Conservation (phyloP, 805 yeast genomes). For the Isabelozyma heimii region DNA sequence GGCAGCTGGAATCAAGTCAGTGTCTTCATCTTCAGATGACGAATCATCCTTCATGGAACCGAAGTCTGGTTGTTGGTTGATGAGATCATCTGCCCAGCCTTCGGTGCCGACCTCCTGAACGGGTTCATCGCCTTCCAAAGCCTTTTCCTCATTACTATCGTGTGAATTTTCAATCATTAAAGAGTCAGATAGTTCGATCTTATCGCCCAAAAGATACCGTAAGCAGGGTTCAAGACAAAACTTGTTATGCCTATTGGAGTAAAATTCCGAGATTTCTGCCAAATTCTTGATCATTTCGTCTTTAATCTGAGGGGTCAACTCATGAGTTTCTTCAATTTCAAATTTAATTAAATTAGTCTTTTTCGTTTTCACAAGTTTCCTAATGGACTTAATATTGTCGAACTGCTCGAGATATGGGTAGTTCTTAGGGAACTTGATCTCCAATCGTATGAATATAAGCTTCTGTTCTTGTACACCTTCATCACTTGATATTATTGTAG, state of each 20-base stretch:
- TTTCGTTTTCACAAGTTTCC: conserved; percentile 14
- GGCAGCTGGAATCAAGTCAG: conserved; percentile 42
- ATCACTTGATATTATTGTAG: conserved; percentile 3
- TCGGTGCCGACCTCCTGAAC: conserved; percentile 36
- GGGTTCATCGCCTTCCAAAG: conserved; percentile 15
- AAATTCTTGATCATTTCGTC: conserved; percentile 52
- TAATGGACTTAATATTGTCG: conserved; percentile 6
- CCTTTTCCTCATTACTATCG: conserved; percentile 20
- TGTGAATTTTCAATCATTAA: conserved; percentile 18
- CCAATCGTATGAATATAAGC: conserved; percentile 65
- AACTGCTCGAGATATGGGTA: conserved; percentile 67
- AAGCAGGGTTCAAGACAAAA: conserved; percentile 82
- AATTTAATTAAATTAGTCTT: conserved; percentile 37
- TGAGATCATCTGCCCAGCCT: conserved; percentile 43
- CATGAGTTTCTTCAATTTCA: conserved; percentile 77
- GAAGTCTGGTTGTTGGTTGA: conserved; percentile 32
- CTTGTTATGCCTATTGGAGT: conserved; percentile 50
- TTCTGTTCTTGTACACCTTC: conserved; percentile 44
- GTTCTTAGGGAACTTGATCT: conserved; percentile 63
- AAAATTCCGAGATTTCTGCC: conserved; percentile 53
- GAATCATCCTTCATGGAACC: conserved; percentile 14
- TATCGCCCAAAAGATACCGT: conserved; percentile 78
- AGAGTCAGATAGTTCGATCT: conserved; percentile 44
- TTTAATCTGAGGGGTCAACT: conserved; percentile 48
- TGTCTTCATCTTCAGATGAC: conserved; percentile 25